Evolutionary conservation across 108 stramenopile species (phyloP).

Genomic region (Craspedostauros australis): DNA sequence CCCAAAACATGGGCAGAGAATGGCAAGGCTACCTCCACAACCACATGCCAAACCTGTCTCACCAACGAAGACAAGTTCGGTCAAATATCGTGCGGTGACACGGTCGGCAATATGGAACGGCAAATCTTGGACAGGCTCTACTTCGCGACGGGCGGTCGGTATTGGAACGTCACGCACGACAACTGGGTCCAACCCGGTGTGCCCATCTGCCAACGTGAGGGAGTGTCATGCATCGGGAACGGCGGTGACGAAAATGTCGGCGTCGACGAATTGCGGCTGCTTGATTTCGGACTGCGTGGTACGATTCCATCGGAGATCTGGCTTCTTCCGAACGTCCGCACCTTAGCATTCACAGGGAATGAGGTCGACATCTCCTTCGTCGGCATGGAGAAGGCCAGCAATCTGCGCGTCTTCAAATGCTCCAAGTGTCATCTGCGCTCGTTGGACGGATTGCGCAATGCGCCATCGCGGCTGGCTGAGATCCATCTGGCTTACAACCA

Average conservation of each 20-base stretch:
- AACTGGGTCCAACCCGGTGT: conserved; percentile 45
- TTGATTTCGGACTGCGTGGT: conserved; percentile 31
- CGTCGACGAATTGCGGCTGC: conserved; percentile 31
- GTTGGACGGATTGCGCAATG: conserved; percentile 43
- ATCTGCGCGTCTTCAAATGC: conserved; percentile 37
- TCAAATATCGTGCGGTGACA: conserved; percentile 18
- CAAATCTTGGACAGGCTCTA: conserved; percentile 47
- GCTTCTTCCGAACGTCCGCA: conserved; percentile 29
- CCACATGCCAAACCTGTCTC: conserved; percentile 14
- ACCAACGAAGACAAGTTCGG: conserved; percentile 20
- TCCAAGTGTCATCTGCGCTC: conserved; percentile 42
- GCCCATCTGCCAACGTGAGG: conserved; percentile 52
- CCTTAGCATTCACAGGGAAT: conserved; percentile 24
- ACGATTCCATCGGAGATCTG: conserved; percentile 49
- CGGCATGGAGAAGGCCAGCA: conserved; percentile 37
- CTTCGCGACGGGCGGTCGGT: conserved; percentile 39
- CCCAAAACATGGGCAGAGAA: conserved; percentile 25
- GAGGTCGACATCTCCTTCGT: conserved; percentile 42
- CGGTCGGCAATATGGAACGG: conserved; percentile 26
- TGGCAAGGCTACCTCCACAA: conserved; percentile 22
- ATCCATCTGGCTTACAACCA: conserved; percentile 49
- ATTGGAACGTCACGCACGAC: conserved; percentile 33
- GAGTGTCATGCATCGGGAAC: conserved; percentile 35
- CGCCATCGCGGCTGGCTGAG: conserved; percentile 30
- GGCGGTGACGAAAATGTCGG: conserved; percentile 26